These are phyloP conservation scores for Tilletia caries DNA, from an alignment of 1,284 basidiomycete species.

Conservation along the genomic window DNA sequence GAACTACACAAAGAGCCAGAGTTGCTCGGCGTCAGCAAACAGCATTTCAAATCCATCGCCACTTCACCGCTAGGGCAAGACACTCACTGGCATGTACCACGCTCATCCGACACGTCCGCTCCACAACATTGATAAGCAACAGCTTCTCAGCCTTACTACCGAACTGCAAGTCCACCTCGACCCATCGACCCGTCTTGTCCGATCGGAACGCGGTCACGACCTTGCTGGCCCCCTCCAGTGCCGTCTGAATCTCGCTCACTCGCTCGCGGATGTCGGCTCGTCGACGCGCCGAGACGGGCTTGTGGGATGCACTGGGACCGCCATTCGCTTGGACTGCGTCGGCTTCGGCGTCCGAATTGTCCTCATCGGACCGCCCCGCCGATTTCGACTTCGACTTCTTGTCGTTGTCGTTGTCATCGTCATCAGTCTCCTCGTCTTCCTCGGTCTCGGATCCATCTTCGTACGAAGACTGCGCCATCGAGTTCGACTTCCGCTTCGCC, in stretches of 20 bases:
- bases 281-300: slow-evolving; percentile 21
- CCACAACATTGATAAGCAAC: slow-evolving; percentile 52
- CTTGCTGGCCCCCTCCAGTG: slow-evolving; percentile 59
- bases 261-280: slow-evolving; percentile 47
- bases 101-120: slow-evolving; percentile 45
- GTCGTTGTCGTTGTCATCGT: slow-evolving; percentile 19
- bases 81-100: slow-evolving; percentile 47
- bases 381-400: slow-evolving; percentile 24
- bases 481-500: slow-evolving; percentile 64
- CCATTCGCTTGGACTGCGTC: slow-evolving; percentile 54
- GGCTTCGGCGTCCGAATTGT: slow-evolving; percentile 56
- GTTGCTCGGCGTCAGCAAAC: too few relatives aligned
- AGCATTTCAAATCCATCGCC: too few relatives aligned
- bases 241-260: slow-evolving; percentile 55
- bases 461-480: slow-evolving; percentile 70
- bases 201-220: slow-evolving; percentile 70
- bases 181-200: slow-evolving; percentile 60
- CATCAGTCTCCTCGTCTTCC: slow-evolving; percentile 36
- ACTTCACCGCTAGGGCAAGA: too few relatives aligned
- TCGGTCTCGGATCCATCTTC: slow-evolving; percentile 58
- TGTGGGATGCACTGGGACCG: slow-evolving; percentile 45
- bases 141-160: slow-evolving; percentile 46
- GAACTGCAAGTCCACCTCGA: slow-evolving; percentile 48
- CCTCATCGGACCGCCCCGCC: slow-evolving; percentile 14
- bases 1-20: slow-evolving; percentile 22